Percentiles rank a stretch among this genome's conserved stretches.
Evolutionary conservation across 2,329 filamentous ascomycete species (phyloP).

Genomic region (Rhexocercosporidium sp.): DNA sequence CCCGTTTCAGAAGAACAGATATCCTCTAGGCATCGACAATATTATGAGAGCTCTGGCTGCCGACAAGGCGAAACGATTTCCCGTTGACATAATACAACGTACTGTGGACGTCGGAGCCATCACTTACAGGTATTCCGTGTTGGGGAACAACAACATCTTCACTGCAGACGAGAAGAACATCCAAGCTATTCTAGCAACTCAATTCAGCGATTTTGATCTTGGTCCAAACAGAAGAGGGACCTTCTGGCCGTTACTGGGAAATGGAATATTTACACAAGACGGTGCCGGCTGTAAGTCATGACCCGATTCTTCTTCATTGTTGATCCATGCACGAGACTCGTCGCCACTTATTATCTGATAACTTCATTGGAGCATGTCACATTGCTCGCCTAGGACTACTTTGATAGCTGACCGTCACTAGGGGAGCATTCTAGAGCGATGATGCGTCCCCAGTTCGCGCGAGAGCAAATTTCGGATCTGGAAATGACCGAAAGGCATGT

Average conservation of each 20-base stretch:
- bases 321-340: neutral
- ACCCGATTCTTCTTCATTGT: neutral
- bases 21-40: constrained; percentile 38
- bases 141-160: constrained; percentile 30
- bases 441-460: constrained; percentile 59
- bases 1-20: constrained; percentile 29
- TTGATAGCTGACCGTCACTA: neutral
- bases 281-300: constrained; percentile 30
- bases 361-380: neutral
- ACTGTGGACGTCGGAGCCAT: constrained; percentile 41
- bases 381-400: neutral
- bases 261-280: constrained; percentile 42
- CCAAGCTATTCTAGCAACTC: constrained; percentile 58
- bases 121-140: constrained; percentile 34
- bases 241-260: constrained; percentile 46
- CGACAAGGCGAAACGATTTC: constrained; percentile 34
- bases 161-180: constrained; percentile 52
- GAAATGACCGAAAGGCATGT: constrained; percentile 74
- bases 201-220: constrained; percentile 57
- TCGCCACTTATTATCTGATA: too few species aligned
- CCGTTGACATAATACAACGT: constrained; percentile 40
- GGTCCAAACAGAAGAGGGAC: constrained; percentile 60
- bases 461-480: constrained; percentile 67
- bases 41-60: constrained; percentile 33
- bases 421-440: constrained; percentile 46